Conservation (phyloP, 352 stramenopile species). For the Discostella stelligera region DNA sequence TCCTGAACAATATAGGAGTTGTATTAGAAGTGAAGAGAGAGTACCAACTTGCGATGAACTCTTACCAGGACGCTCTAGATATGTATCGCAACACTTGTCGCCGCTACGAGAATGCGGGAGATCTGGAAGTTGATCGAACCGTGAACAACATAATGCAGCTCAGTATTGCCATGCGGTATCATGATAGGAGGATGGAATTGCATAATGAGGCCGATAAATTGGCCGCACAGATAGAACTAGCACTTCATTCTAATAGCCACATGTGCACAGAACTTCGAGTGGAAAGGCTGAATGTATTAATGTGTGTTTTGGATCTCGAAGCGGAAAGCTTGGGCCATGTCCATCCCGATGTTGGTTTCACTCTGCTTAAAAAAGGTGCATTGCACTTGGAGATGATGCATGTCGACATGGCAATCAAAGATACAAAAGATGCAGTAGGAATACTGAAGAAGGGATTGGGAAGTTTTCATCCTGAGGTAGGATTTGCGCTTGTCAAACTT, state of each 20-base stretch:
- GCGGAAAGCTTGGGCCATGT: constrained; percentile 42
- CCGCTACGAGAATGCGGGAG: constrained; percentile 52
- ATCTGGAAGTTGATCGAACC: constrained; percentile 51
- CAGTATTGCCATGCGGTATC: constrained; percentile 43
- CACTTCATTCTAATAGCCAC: constrained; percentile 3
- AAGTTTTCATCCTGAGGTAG: constrained; percentile 47
- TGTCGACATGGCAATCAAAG: constrained; percentile 50
- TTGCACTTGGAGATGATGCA: constrained; percentile 56
- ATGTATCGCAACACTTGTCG: constrained; percentile 49
- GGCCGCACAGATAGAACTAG: constrained; percentile 11
- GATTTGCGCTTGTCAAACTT: constrained; percentile 33
- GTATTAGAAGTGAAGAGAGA: constrained; percentile 48
- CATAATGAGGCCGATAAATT: constrained; percentile 37
- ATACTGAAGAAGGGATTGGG: constrained; percentile 47
- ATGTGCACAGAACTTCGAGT: constrained; percentile 30
- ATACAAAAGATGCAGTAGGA: constrained; percentile 35
- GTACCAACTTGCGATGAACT: constrained; percentile 36
- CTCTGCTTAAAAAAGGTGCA: constrained; percentile 47
- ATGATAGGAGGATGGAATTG: constrained; percentile 39
- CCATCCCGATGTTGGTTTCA: constrained; percentile 49
- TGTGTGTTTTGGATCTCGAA: constrained; percentile 49
- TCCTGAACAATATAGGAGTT: constrained; percentile 57
- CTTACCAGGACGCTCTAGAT: constrained; percentile 49
- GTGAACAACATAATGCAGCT: constrained; percentile 60
- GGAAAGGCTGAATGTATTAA: constrained; percentile 48